phyloP scores from a whole-genome alignment of 352 stramenopile genomes.

The Phytopythium chamaehyphon region DNA sequence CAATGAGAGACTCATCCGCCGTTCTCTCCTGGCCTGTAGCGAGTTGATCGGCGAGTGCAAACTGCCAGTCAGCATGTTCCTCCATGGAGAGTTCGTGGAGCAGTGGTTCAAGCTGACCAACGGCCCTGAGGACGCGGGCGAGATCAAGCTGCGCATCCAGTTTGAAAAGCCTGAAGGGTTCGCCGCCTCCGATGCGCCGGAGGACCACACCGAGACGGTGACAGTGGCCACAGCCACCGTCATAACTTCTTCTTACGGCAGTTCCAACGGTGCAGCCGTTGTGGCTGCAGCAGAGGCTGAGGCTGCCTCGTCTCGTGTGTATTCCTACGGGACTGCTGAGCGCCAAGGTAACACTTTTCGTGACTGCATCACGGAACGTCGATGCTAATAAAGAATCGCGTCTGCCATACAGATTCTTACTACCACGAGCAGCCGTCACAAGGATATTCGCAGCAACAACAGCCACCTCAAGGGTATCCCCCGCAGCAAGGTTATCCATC shows the following conservation, averaged over 20 bases:
- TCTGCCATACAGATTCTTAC: neutral
- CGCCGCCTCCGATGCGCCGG: neutral
- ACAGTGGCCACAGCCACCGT: neutral
- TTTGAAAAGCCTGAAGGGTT: constrained; percentile 3
- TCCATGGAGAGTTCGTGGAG: constrained; percentile 57
- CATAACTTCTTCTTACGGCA: neutral
- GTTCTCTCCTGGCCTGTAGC: constrained; percentile 12
- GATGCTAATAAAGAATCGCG: too few species aligned
- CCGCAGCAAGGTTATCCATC: constrained; percentile 23
- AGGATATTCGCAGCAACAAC: neutral
- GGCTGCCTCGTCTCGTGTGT: too few species aligned
- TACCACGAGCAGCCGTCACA: constrained; percentile 19
- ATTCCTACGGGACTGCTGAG: too few species aligned
- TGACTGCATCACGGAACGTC: too few species aligned
- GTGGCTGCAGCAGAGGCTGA: too few species aligned
- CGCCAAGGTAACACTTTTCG: too few species aligned
- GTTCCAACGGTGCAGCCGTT: too few species aligned
- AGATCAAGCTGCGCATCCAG: constrained; percentile 82
- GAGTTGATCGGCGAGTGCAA: constrained; percentile 66
- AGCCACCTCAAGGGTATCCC: constrained; percentile 23
- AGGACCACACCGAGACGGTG: neutral
- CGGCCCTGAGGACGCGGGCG: constrained; percentile 44
- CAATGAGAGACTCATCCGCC: neutral
- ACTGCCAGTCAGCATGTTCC: constrained; percentile 72
- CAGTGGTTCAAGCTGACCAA: constrained; percentile 82